These are phyloP conservation scores for Ophiostoma sp. DNA, from an alignment of 2,329 filamentous ascomycete genomes.

Conservation along the genomic window DNA sequence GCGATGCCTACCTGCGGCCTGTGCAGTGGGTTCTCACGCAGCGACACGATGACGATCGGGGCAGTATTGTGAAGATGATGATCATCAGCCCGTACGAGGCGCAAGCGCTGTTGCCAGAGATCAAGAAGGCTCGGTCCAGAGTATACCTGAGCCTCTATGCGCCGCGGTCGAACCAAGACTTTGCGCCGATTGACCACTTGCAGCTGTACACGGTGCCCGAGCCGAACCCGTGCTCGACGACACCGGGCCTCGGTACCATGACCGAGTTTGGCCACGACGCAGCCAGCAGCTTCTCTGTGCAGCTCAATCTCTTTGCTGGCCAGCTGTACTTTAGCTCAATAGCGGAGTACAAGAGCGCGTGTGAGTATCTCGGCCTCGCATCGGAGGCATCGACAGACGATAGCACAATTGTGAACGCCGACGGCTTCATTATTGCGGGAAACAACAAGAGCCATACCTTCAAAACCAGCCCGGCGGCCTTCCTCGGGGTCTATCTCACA, in stretches of 20 bases:
- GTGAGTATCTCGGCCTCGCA: not conserved
- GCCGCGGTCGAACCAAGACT: not conserved
- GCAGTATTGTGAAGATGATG: not conserved
- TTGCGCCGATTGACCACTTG: not conserved
- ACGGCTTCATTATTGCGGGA: not conserved
- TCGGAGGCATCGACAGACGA: not conserved
- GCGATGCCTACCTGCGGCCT: conserved; percentile 1
- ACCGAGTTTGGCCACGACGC: not conserved
- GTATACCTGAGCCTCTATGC: conserved; percentile 6
- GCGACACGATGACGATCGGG: not conserved
- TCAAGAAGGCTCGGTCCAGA: not conserved
- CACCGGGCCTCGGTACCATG: not conserved
- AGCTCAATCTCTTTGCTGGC: conserved; percentile 9
- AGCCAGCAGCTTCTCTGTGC: not conserved
- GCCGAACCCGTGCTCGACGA: not conserved
- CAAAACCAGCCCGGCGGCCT: not conserved
- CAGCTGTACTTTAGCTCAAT: conserved; percentile 3
- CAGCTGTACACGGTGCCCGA: not conserved
- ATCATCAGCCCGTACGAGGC: conserved; percentile 15
- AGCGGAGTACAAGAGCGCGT: not conserved
- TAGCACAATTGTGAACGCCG: not conserved
- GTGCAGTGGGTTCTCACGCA: conserved; percentile 11
- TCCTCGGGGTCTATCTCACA: not conserved
- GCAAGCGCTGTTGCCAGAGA: not conserved
- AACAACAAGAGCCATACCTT: not conserved